phyloP scores from a whole-genome alignment of 2,329 filamentous ascomycete species.

The Cladosporium sphaerospermum region DNA sequence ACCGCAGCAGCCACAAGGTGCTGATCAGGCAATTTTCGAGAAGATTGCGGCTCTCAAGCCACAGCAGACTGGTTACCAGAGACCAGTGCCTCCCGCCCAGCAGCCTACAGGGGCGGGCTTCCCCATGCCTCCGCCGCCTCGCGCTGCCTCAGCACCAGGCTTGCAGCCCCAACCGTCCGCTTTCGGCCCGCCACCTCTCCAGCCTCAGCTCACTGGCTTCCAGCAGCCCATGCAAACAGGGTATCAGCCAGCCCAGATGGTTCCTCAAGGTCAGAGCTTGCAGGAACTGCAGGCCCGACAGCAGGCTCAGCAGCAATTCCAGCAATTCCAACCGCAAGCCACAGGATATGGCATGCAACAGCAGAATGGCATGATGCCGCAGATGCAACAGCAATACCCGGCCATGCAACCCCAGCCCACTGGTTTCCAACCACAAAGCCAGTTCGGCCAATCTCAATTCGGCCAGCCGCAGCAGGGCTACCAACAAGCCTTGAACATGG shows the following conservation, averaged over 20 bases:
- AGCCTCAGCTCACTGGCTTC: slow-evolving; percentile 78
- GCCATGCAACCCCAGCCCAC: slow-evolving; percentile 52
- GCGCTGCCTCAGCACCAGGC: slow-evolving; percentile 82
- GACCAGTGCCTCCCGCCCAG: slow-evolving; percentile 62
- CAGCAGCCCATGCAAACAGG: slow-evolving; percentile 17
- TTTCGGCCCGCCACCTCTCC: slow-evolving; percentile 66
- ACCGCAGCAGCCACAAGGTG: slow-evolving; percentile 36
- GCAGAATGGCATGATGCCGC: slow-evolving; percentile 29
- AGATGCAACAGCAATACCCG: slow-evolving; percentile 32
- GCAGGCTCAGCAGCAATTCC: slow-evolving; percentile 29
- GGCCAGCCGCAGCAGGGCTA: slow-evolving; percentile 41
- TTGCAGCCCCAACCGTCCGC: slow-evolving; percentile 55
- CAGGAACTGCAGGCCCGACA: slow-evolving; percentile 53
- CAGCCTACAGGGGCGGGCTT: slow-evolving; percentile 56
- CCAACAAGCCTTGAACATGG: slow-evolving; percentile 48
- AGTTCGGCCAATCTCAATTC: slow-evolving; percentile 33
- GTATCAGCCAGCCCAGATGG: slow-evolving; percentile 44
- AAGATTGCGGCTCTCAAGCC: slow-evolving; percentile 40
- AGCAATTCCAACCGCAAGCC: slow-evolving; percentile 22
- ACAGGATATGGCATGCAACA: slow-evolving; percentile 29
- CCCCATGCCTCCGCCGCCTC: slow-evolving; percentile 69
- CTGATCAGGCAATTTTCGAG: slow-evolving; percentile 44
- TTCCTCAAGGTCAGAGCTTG: slow-evolving; percentile 69
- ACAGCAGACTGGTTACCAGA: slow-evolving; percentile 44
- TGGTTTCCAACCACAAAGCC: slow-evolving; percentile 14